Conservation (phyloP, 2,329 filamentous ascomycete species). For the Epichloe amarillans region DNA sequence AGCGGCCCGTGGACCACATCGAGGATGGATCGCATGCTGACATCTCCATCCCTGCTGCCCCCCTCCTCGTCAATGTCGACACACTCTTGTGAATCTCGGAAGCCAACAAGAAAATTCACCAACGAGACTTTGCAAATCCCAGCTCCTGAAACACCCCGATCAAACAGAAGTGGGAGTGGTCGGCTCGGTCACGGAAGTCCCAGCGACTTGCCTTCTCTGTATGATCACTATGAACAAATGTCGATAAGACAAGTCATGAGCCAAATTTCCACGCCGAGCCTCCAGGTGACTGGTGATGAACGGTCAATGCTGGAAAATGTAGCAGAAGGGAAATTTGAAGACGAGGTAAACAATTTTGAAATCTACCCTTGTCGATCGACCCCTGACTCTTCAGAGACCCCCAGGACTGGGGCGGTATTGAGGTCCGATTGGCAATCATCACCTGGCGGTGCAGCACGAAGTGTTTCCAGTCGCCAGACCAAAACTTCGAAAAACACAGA, state of each 20-base stretch:
- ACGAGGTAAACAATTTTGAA: not conserved
- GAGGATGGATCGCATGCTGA: slow-evolving; percentile 23
- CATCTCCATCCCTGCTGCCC: slow-evolving; percentile 31
- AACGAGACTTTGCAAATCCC: slow-evolving; percentile 21
- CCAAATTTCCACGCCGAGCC: slow-evolving; percentile 9
- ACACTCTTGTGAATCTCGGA: slow-evolving; percentile 14
- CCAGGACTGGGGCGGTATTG: slow-evolving; percentile 8
- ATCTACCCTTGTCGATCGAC: not conserved
- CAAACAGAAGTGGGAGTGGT: slow-evolving; percentile 15
- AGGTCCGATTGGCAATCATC: slow-evolving; percentile 17
- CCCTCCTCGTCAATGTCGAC: slow-evolving; percentile 16
- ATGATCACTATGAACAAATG: slow-evolving; percentile 46
- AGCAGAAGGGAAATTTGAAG: not conserved
- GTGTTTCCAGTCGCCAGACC: slow-evolving; percentile 42
- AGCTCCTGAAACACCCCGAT: slow-evolving; percentile 10
- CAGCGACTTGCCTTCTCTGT: slow-evolving; percentile 34
- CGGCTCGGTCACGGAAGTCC: slow-evolving; percentile 15
- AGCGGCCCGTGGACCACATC: slow-evolving; percentile 13
- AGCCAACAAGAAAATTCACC: slow-evolving; percentile 21
- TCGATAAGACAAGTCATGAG: slow-evolving; percentile 31
- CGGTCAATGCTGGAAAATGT: not conserved
- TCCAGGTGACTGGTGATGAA: not conserved
- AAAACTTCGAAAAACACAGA: slow-evolving; percentile 35
- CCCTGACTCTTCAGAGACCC: slow-evolving; percentile 8
- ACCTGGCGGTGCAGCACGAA: slow-evolving; percentile 30